A percentile compares a stretch with the other conserved stretches of the same genome.
Evolutionary conservation across 2,329 filamentous ascomycete genomes (phyloP).

Genomic region (Fusarium falciforme): DNA sequence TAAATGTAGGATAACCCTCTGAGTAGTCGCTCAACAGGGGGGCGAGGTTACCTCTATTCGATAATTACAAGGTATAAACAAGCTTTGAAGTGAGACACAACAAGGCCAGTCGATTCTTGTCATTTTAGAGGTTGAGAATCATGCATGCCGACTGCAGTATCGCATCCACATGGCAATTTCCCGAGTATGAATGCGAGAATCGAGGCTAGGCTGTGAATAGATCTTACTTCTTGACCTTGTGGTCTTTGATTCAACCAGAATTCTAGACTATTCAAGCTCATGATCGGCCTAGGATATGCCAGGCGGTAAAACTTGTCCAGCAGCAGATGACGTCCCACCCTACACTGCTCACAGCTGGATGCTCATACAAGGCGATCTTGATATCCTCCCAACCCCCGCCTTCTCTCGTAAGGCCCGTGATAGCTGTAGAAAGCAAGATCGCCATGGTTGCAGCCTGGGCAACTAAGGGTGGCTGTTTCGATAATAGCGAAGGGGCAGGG

Average conservation of each 20-base stretch:
- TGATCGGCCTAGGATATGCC: not conserved
- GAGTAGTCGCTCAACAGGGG: not conserved
- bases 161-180: not conserved
- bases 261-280: not conserved
- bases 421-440: conserved; percentile 5
- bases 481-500: not conserved
- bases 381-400: conserved; percentile 11
- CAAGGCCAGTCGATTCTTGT: too few species aligned
- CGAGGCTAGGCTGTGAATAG: not conserved
- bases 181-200: not conserved
- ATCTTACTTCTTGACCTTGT: not conserved
- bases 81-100: not conserved
- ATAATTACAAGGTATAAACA: not conserved
- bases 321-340: conserved; percentile 45
- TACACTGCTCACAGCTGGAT: conserved; percentile 43
- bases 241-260: not conserved
- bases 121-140: not conserved
- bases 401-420: not conserved
- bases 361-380: conserved; percentile 29
- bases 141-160: not conserved
- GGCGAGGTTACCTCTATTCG: not conserved
- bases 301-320: conserved; percentile 19
- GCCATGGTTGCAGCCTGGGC: conserved; percentile 18
- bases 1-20: not conserved
- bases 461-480: conserved; percentile 12